Base-by-base conservation (phyloP, 2,329 filamentous ascomycete species). In the Chaetomium strumarium region DNA sequence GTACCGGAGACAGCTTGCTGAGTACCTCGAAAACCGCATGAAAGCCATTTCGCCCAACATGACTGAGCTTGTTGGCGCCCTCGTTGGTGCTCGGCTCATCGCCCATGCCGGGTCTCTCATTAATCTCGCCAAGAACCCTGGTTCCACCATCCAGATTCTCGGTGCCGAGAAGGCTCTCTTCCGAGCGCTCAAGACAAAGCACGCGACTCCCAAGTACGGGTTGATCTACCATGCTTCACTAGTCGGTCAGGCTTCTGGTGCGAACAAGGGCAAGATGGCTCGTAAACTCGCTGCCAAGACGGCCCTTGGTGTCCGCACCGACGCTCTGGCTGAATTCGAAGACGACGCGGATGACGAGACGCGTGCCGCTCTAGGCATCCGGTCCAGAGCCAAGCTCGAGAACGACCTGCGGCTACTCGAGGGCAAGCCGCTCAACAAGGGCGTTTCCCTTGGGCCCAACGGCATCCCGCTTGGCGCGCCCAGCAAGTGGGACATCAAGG, bases 201-300 rank as follows among this genome's bases (percentile, higher is more conserved):
- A 97, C 72, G 90, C 96, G 67, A 99, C 93, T 37, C 93, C 93
- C 67, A 99, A 97, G 74, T 99, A 97, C 66, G 93, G 93, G 80
- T 80, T 95, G 60, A 89, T 95, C 69, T 95, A 93, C 75, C 88
- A 95, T 72, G 87, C 88, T 45, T 93, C 89, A 29, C 81, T 99
- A 42, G 95, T 99, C 60, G 95, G 93, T 41, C 93, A 99, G 75
- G 93, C 93, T 30, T 95, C 89, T 17, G 93, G 93, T 65, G 92
- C 90, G 77, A 97, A 97, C 79, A 99, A 99, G 85, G 93, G 93
- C 64, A 99, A 99, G 79, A 96, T 99, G 67, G 93, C 93, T 39
- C 89, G 93, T 80, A 90, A 96, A 78, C 81, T 99, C 56, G 88
- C 93, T 45, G 87, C 92, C 62, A 97, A 97, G 79, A 85, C 92